Evolutionary conservation across 208 protist genomes (phyloP).

Genomic region (Wallacemonas sp.): DNA sequence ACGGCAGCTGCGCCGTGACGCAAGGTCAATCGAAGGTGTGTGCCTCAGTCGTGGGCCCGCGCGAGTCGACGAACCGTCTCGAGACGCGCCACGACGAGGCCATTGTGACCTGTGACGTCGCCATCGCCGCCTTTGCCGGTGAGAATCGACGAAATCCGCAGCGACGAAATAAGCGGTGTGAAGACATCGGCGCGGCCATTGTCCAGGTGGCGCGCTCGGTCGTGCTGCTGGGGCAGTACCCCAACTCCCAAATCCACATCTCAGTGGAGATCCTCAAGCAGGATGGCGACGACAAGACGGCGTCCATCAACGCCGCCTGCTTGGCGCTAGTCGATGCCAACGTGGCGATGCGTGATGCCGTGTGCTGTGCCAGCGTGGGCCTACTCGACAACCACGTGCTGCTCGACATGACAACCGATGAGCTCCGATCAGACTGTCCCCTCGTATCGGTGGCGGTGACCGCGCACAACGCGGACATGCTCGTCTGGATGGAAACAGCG

Average conservation of each 20-base stretch:
- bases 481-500: slow-evolving; percentile 81
- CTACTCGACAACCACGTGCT: slow-evolving; percentile 68
- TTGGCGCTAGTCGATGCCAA: slow-evolving; percentile 84
- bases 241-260: slow-evolving; percentile 88
- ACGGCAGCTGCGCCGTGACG: slow-evolving; percentile 74
- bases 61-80: slow-evolving; percentile 53
- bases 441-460: slow-evolving; percentile 63
- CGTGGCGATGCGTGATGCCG: slow-evolving; percentile 80
- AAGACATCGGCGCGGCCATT: slow-evolving; percentile 78
- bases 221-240: slow-evolving; percentile 80
- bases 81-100: slow-evolving; percentile 66
- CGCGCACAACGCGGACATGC: slow-evolving; percentile 59
- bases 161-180: slow-evolving; percentile 51
- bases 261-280: slow-evolving; percentile 77
- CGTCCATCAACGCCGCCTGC: slow-evolving; percentile 87
- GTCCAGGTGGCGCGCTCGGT: slow-evolving; percentile 75
- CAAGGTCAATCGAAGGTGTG: slow-evolving; percentile 64
- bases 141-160: slow-evolving; percentile 64
- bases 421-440: slow-evolving; percentile 77
- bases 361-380: slow-evolving; percentile 68
- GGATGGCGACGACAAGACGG: slow-evolving; percentile 81
- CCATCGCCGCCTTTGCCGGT: slow-evolving; percentile 78
- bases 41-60: slow-evolving; percentile 72
- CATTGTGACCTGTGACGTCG: slow-evolving; percentile 80
- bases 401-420: slow-evolving; percentile 74